These are phyloP conservation scores for Suhomyces xylopsoci DNA, from an alignment of 805 yeast species.

Conservation along the genomic window DNA sequence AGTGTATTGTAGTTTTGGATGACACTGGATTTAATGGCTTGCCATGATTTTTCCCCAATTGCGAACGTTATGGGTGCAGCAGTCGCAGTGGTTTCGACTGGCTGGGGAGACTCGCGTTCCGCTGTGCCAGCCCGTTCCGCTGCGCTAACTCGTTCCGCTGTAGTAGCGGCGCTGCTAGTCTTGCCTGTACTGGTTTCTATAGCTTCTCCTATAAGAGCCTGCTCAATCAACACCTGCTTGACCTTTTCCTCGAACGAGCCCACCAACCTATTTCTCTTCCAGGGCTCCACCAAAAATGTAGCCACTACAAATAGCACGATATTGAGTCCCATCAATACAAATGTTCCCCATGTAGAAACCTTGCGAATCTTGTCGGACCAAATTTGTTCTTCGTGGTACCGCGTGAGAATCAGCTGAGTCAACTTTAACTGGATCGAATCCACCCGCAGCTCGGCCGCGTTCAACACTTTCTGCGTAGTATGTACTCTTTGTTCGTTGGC, in stretches of 20 bases:
- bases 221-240: conserved; percentile 32
- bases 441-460: conserved; percentile 54
- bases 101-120: neutral
- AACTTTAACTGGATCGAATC: conserved; percentile 69
- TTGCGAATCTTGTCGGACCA: conserved; percentile 97
- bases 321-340: conserved; percentile 84
- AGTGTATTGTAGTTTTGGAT: conserved; percentile 16
- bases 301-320: conserved; percentile 73
- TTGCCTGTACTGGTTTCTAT: neutral
- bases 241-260: conserved; percentile 82
- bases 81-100: neutral
- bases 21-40: conserved; percentile 2
- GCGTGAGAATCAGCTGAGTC: conserved; percentile 72
- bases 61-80: neutral
- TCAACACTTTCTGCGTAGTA: conserved; percentile 46
- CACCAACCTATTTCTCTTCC: conserved; percentile 82
- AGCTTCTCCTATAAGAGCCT: conserved; percentile 1
- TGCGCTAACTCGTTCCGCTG: neutral
- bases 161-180: neutral
- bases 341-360: conserved; percentile 96
- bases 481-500: conserved; percentile 60
- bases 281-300: conserved; percentile 88
- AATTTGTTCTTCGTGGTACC: conserved; percentile 95
- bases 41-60: conserved; percentile 13
- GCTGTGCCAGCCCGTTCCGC: neutral